Percentiles rank a stretch among this genome's conserved stretches.
Evolutionary conservation across 345 rosid species (phyloP).

Genomic region (Corchorus capsularis): DNA sequence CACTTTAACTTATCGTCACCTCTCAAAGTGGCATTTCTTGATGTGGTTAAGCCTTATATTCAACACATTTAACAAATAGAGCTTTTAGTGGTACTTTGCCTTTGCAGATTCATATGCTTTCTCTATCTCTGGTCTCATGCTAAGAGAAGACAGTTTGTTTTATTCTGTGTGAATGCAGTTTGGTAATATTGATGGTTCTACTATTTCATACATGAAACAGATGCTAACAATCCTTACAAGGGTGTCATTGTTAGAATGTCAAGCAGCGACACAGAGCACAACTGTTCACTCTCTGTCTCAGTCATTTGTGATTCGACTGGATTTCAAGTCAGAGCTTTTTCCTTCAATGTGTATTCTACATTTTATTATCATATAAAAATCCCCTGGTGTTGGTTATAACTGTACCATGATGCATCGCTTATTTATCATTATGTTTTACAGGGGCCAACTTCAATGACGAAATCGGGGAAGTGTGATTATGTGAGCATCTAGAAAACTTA

Average conservation of each 20-base stretch:
- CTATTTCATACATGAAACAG: constrained; percentile 39
- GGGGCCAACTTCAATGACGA: constrained; percentile 72
- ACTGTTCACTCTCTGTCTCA: constrained; percentile 85
- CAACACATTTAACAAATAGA: not conserved
- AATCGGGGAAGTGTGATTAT: constrained; percentile 64
- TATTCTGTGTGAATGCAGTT: constrained; percentile 11
- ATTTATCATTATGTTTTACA: constrained; percentile 36
- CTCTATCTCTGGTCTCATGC: not conserved
- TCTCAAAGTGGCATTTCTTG: not conserved
- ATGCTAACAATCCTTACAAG: constrained; percentile 66
- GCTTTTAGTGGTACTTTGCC: constrained; percentile 6
- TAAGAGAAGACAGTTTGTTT: not conserved
- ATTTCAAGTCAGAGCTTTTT: constrained; percentile 57
- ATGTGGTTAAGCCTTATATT: not conserved
- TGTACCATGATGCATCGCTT: constrained; percentile 19
- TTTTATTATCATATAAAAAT: constrained; percentile 14
- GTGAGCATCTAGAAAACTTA: constrained; percentile 53
- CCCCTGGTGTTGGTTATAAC: constrained; percentile 21
- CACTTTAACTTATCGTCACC: not conserved
- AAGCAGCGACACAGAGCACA: constrained; percentile 31
- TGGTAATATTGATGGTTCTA: constrained; percentile 29
- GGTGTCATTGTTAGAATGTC: constrained; percentile 85
- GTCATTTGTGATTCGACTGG: constrained; percentile 68
- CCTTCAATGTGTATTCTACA: constrained; percentile 21
- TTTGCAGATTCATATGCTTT: not conserved